Evolutionary conservation across 257 asterid genomes (phyloP), one percentile per base, ranked within the genome.

Genomic region (Cynanchum wilfordii): DNA sequence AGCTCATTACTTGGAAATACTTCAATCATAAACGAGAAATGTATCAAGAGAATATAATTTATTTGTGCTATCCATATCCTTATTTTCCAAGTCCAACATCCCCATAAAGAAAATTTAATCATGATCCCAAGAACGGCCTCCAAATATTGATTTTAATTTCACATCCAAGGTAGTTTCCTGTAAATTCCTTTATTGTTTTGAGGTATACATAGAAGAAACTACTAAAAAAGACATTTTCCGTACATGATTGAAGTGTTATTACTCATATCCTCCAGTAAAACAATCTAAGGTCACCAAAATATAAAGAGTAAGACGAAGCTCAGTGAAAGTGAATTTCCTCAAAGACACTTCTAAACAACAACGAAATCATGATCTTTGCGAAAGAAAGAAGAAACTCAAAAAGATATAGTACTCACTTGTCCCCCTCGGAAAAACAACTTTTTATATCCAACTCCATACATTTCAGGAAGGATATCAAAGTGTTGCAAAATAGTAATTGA

Each of bases 391-490:
- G 27, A 11, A 74, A 56, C 73, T 33, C 60, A 49, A 25, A 56
- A 71, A 33, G 22, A 50, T 30, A 40, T 60, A 54, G 38, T 54
- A 78, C 85, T 67, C 84, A 88, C 98, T 90, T 88, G 93, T 69
- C 96, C 96, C 49, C 88, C 86, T 62, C 95, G 91, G 78, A 94
- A 88, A 85, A 84, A 91, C 78, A 94, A 79, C 75, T 89, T 91
- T n/a, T 85, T 88, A 73, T 84, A 88, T 69, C 97, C 98, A 81
- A 94, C 93, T 88, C 85, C 96, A 78, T 89, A 89, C 91, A 85
- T 86, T 77, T 86, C 96, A 19, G 96, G 96, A 70, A 75, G 89
- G 78, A 91, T 84, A 79, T 77, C 88, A 74, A 87, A 87, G 79
- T 91, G 88, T 81, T 82, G 91, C 64, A 91, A 86, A 78, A 91